Evolutionary conservation across 495 filamentous ascomycete genomes (phyloP).

Genomic region (Penicillium canariense): DNA sequence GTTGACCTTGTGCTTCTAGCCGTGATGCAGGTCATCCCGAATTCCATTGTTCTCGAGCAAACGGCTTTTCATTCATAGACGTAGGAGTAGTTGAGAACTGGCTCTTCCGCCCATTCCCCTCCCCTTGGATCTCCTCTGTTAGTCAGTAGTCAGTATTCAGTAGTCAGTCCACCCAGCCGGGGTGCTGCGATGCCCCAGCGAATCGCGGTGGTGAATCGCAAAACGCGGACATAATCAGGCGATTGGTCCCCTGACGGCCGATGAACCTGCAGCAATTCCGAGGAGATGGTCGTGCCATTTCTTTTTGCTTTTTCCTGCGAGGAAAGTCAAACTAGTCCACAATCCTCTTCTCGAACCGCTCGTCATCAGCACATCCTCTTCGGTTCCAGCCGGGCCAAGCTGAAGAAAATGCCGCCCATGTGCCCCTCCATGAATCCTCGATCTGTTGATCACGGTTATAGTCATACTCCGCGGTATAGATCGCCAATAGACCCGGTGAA

Average conservation of each 20-base stretch:
- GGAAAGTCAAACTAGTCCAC: background rate
- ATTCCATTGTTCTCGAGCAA: background rate
- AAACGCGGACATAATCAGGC: background rate
- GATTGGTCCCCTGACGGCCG: background rate
- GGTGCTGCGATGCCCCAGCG: background rate
- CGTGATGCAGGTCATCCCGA: background rate
- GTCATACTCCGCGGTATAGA: background rate
- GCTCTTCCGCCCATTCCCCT: background rate
- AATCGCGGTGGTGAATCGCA: background rate
- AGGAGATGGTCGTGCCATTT: constrained; percentile 1
- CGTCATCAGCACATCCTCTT: background rate
- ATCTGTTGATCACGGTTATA: constrained; percentile 1
- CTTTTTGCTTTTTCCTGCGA: background rate
- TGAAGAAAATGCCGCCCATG: background rate
- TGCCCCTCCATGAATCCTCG: background rate
- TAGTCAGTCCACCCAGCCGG: background rate
- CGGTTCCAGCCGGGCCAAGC: background rate
- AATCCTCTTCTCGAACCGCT: background rate
- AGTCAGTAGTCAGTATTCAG: too few relatives aligned
- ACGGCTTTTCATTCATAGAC: too few relatives aligned
- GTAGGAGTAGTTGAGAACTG: too few relatives aligned
- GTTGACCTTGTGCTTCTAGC: background rate
- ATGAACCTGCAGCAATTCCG: background rate
- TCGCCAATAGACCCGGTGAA: background rate
- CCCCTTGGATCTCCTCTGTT: background rate